Evolutionary conservation across 345 rosid genomes (phyloP).

Genomic region (Rhodamnia rubescens): DNA sequence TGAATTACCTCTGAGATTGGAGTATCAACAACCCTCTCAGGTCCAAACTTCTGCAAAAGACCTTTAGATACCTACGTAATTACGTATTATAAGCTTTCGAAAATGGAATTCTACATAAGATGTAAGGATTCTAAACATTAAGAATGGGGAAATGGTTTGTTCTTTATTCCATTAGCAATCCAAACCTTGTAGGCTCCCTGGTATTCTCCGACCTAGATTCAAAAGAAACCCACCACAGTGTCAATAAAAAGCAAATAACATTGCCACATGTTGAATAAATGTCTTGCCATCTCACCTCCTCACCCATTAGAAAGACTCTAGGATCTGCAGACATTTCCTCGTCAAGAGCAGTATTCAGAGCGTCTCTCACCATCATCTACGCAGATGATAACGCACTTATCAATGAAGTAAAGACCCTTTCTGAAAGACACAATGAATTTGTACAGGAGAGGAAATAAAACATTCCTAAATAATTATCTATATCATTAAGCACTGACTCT

Average conservation of each 20-base stretch:
- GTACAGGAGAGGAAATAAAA: background rate
- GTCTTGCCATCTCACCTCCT: conserved; percentile 45
- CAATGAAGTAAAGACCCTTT: background rate
- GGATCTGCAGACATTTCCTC: conserved; percentile 98
- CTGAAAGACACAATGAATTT: too few species aligned
- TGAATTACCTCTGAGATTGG: conserved; percentile 79
- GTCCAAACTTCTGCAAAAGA: conserved; percentile 82
- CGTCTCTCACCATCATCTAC: conserved; percentile 80
- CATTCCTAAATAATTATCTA: background rate
- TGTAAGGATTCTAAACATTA: background rate
- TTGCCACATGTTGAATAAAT: background rate
- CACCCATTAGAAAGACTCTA: conserved; percentile 84
- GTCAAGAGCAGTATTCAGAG: conserved; percentile 75
- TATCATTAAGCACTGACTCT: background rate
- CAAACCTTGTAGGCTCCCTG: conserved; percentile 99
- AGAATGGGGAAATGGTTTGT: background rate
- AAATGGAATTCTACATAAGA: background rate
- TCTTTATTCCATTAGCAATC: background rate
- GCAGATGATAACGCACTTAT: background rate
- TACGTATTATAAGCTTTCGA: background rate
- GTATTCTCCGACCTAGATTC: conserved; percentile 86
- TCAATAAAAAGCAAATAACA: background rate
- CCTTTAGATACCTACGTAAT: conserved; percentile 54
- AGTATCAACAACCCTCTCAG: conserved; percentile 87
- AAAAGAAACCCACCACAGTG: background rate